phyloP scores from a whole-genome alignment of 768 basidiomycete species.

The Amanita muscaria region DNA sequence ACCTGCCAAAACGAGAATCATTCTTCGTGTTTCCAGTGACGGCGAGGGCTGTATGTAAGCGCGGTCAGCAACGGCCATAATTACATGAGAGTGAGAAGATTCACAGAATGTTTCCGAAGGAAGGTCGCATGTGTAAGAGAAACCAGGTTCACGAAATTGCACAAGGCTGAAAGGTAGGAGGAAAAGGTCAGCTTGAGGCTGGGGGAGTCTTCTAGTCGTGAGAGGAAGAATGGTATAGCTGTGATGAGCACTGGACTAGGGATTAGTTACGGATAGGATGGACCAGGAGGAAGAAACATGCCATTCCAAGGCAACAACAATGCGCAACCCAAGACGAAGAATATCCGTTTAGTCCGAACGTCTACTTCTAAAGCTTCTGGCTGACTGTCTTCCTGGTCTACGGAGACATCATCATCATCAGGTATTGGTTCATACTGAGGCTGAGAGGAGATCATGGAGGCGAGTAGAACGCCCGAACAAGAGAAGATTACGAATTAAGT shows the following conservation, averaged over 20 bases:
- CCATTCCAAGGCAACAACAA: constrained; percentile 88
- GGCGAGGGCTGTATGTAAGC: constrained; percentile 41
- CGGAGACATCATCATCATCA: not conserved
- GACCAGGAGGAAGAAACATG: constrained; percentile 26
- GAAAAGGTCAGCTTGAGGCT: constrained; percentile 46
- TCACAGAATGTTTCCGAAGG: constrained; percentile 52
- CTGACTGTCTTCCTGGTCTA: constrained; percentile 7
- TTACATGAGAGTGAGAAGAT: constrained; percentile 14
- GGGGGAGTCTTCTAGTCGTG: constrained; percentile 54
- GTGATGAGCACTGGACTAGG: constrained; percentile 70
- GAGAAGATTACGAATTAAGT: too few species aligned
- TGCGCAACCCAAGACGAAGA: constrained; percentile 70
- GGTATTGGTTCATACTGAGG: constrained; percentile 33
- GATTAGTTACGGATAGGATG: constrained; percentile 1
- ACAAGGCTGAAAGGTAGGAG: constrained; percentile 57
- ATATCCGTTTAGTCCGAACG: constrained; percentile 46
- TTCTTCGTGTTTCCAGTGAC: constrained; percentile 45
- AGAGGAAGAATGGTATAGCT: constrained; percentile 72
- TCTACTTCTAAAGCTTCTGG: constrained; percentile 10
- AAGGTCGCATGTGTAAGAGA: constrained; percentile 70
- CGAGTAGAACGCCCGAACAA: not conserved
- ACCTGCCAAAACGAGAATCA: constrained; percentile 41
- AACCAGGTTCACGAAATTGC: constrained; percentile 56
- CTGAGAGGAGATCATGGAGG: constrained; percentile 22
- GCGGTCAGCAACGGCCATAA: not conserved